These are phyloP conservation scores for Polysphondylium violaceum DNA, from an alignment of 78 protist species.

Conservation along the genomic window DNA sequence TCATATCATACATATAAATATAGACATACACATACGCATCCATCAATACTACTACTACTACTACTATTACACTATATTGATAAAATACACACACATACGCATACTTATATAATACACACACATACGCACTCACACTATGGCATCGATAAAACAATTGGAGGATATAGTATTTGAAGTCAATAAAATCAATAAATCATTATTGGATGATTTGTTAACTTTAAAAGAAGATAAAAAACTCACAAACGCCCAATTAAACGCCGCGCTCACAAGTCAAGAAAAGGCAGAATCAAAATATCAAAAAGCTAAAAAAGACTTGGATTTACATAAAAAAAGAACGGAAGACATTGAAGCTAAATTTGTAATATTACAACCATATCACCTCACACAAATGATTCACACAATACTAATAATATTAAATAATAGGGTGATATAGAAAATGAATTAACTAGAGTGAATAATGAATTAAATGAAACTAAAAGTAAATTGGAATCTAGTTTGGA, in stretches of 20 bases:
- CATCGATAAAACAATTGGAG: constrained; percentile 59
- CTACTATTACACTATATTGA: no score
- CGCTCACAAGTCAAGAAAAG: constrained; percentile 38
- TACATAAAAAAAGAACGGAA: constrained; percentile 34
- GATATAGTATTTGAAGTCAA: constrained; percentile 24
- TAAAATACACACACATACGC: no score
- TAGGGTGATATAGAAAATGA: constrained; percentile 56
- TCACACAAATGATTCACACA: neutral
- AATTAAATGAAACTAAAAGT: neutral
- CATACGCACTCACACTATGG: no score
- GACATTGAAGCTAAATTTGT: constrained; percentile 38
- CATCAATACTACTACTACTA: no score
- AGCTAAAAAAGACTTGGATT: constrained; percentile 57
- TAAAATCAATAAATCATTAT: constrained; percentile 54
- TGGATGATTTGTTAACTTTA: constrained; percentile 65
- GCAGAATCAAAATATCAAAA: constrained; percentile 34
- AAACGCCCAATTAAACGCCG: constrained; percentile 51
- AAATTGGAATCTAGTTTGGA: neutral
- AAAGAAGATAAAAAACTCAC: constrained; percentile 76
- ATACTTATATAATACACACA: no score
- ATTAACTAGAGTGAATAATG: neutral
- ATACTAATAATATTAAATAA: neutral
- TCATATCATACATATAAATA: no score
- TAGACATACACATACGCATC: no score
- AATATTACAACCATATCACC: neutral